Evolutionary conservation across 257 asterid genomes (phyloP), one percentile per base, ranked within the genome.

Genomic region (Leonotis leonurus): DNA sequence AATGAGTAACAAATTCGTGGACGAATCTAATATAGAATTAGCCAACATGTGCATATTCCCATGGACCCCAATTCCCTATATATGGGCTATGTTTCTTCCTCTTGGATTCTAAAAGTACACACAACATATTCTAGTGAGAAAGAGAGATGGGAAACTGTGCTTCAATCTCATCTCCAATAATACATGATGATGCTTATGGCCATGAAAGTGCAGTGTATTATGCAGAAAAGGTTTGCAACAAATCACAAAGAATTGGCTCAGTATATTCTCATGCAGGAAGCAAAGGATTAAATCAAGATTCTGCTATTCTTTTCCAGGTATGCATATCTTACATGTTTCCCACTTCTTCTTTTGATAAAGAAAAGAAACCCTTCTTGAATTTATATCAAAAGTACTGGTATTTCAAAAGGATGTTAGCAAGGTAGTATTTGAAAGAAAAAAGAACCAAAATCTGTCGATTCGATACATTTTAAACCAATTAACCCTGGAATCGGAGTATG

Each of bases 271-370:
- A 75, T 39, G 70, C 73, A 68, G 95, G 95, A 35, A 75, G 74
- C 72, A 90, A 90, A 75, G 96, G 93, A 36, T 3, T 73, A 13
- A 90, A 87, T 20, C 97, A 90, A 80, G 96, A 90, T 71, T 74
- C 75, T 73, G 85, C 90, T 17, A 71, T 87, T 71, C 80, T 90
- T 56, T 83, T 61, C 43, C 85, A 87, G 95, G 96, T 87, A 46
- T 26, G 21, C 41, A 36, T 2, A 30, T 30, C 35, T 33, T 6
- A n/a, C n/a, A 17, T 26, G 0, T 14, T 32, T 2, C 37, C 14
- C 6, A 1, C 3, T 56, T 20, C 11, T 35, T 16, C 2, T 43
- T 3, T 16, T 3, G 0, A 5, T 43, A 6, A 14, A 16, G 8
- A 44, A 24, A 46, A 46, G 2, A 39, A 43, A 43, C 0, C 20